phyloP scores from a whole-genome alignment of 768 basidiomycete species.

The Pulveroboletus sp. region DNA sequence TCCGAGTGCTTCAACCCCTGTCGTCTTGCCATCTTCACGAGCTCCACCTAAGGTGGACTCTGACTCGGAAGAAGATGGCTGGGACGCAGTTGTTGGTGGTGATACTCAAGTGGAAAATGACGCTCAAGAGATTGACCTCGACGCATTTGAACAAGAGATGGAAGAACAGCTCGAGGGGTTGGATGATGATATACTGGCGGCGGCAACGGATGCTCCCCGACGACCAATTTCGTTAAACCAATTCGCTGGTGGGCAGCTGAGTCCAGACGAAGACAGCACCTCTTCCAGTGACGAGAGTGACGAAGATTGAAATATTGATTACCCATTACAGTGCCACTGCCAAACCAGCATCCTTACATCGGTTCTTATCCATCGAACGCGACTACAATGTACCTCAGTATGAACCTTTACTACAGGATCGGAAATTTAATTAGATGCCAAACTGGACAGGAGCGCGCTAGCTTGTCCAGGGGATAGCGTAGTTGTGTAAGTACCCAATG shows the following conservation, averaged over 20 bases:
- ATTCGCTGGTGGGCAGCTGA: constrained; percentile 41
- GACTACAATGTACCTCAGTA: constrained; percentile 2
- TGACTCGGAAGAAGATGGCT: constrained; percentile 48
- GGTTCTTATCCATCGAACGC: constrained; percentile 5
- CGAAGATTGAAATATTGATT: constrained; percentile 46
- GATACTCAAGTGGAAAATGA: constrained; percentile 27
- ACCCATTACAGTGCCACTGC: background rate
- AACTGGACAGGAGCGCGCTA: constrained; percentile 33
- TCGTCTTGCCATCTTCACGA: constrained; percentile 30
- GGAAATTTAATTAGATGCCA: constrained; percentile 12
- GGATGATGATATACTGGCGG: constrained; percentile 51
- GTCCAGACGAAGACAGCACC: constrained; percentile 46
- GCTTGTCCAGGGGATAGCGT: constrained; percentile 26
- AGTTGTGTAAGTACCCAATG: constrained; percentile 7
- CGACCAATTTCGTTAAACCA: constrained; percentile 50
- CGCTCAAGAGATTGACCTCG: constrained; percentile 34
- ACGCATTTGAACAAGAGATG: constrained; percentile 35
- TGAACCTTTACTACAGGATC: background rate
- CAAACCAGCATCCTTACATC: constrained; percentile 5
- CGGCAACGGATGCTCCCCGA: constrained; percentile 33
- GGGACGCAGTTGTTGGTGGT: constrained; percentile 43
- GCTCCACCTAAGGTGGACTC: constrained; percentile 31
- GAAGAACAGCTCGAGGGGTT: constrained; percentile 35
- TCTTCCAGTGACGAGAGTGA: constrained; percentile 55
- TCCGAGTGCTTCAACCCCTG: constrained; percentile 32